Percentiles rank a stretch among this genome's conserved stretches.
These are phyloP conservation scores for Ascosphaera aggregata DNA, from an alignment of 2,329 filamentous ascomycete species.

Conservation along the genomic window DNA sequence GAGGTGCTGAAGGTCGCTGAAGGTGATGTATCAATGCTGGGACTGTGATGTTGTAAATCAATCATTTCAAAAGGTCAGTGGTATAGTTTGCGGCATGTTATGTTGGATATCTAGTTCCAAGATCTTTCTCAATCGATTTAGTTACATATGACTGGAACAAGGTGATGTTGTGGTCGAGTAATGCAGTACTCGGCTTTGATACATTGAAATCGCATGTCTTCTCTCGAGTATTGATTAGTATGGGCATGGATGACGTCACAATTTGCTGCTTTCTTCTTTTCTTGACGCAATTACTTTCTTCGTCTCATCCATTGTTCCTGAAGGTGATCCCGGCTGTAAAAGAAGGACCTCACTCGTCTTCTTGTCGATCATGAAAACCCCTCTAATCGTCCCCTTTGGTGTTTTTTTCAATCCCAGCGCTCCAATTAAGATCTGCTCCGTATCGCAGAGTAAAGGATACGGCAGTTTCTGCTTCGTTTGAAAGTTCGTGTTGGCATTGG, in stretches of 20 bases:
- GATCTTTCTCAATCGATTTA: too few species aligned
- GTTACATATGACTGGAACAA: too few species aligned
- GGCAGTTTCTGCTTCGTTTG: constrained; percentile 75
- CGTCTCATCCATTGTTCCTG: constrained; percentile 53
- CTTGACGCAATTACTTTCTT: constrained; percentile 35
- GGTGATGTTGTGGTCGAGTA: too few species aligned
- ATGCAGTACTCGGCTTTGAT: too few species aligned
- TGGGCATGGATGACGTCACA: too few species aligned
- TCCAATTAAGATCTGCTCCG: constrained; percentile 45
- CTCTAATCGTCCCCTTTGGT: constrained; percentile 57
- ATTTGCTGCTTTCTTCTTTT: constrained; percentile 7
- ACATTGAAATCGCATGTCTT: neutral
- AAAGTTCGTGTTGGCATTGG: constrained; percentile 84
- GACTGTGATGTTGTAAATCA: too few species aligned
- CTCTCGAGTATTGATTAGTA: neutral
- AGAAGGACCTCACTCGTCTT: constrained; percentile 57
- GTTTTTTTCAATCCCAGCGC: constrained; percentile 81
- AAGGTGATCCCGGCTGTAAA: constrained; percentile 51
- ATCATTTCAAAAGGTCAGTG: too few species aligned
- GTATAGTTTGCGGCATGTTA: too few species aligned
- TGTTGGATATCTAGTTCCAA: too few species aligned
- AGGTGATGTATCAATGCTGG: too few species aligned
- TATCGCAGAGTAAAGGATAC: constrained; percentile 75
- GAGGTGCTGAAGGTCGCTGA: too few species aligned
- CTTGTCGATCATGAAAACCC: constrained; percentile 74